Percentiles rank a stretch among this genome's conserved stretches.
These are phyloP conservation scores for Diaporthe sp. DNA, from an alignment of 2,329 filamentous ascomycete genomes.

Conservation along the genomic window DNA sequence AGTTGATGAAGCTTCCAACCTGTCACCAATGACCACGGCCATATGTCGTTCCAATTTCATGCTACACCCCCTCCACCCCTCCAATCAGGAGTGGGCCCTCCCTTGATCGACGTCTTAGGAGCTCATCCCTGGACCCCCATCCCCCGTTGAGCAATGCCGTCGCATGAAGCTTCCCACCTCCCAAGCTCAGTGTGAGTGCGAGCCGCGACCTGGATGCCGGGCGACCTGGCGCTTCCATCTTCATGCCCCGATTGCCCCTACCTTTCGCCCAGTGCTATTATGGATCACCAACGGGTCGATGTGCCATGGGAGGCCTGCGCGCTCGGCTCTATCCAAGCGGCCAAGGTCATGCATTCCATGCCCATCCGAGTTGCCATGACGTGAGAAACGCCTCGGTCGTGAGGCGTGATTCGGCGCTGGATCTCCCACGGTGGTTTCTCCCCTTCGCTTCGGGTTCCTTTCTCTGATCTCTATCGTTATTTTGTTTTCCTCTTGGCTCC, in stretches of 20 bases:
- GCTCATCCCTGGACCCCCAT: constrained; percentile 27
- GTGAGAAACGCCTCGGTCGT: not conserved
- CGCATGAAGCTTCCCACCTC: constrained; percentile 34
- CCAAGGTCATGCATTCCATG: constrained; percentile 32
- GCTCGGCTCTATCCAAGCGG: constrained; percentile 23
- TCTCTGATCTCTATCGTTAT: not conserved
- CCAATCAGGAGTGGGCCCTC: constrained; percentile 30
- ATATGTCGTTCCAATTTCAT: constrained; percentile 33
- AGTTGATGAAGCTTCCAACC: constrained; percentile 12
- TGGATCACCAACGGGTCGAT: constrained; percentile 3
- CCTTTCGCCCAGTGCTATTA: constrained; percentile 6
- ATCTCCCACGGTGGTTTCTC: not conserved
- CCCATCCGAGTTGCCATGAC: constrained; percentile 19
- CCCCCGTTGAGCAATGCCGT: constrained; percentile 19
- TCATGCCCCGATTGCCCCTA: constrained; percentile 24
- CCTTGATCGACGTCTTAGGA: constrained; percentile 31
- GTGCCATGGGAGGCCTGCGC: constrained; percentile 32
- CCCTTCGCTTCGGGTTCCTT: constrained; percentile 24
- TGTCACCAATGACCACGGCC: constrained; percentile 5
- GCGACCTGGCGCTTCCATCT: constrained; percentile 24
- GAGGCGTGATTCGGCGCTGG: constrained; percentile 1
- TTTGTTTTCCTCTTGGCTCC: not conserved
- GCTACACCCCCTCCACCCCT: constrained; percentile 1
- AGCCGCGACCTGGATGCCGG: constrained; percentile 19
- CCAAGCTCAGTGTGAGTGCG: constrained; percentile 9